Evolutionary conservation across 352 stramenopile species (phyloP).

Genomic region (Lagenidium giganteum): DNA sequence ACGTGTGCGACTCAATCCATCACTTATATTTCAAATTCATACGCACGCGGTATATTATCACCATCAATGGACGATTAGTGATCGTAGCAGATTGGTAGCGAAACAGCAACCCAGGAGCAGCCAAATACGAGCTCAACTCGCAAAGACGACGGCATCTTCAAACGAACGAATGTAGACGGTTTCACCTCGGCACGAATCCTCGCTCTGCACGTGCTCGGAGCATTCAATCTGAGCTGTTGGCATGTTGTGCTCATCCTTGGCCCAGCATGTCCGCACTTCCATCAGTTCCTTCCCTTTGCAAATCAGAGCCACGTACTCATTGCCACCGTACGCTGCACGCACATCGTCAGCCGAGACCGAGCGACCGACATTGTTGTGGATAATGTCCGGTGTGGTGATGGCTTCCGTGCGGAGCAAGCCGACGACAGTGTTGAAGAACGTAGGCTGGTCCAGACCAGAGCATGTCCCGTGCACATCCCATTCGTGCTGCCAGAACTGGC

Average conservation of each 20-base stretch:
- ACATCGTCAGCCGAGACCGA: constrained; percentile 32
- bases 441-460: constrained; percentile 69
- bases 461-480: constrained; percentile 91
- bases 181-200: constrained; percentile 60
- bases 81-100: no score
- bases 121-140: no score
- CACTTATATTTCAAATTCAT: no score
- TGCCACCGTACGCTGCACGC: constrained; percentile 19
- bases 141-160: no score
- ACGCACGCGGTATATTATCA: no score
- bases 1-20: no score
- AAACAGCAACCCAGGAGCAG: no score
- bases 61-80: no score
- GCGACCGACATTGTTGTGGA: constrained; percentile 51
- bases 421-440: constrained; percentile 81
- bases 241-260: constrained; percentile 49
- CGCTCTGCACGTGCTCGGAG: constrained; percentile 50
- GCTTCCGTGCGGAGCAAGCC: constrained; percentile 58
- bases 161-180: constrained; percentile 60
- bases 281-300: no score
- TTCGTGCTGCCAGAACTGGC: constrained; percentile 89
- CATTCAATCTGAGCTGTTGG: constrained; percentile 48
- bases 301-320: constrained; percentile 25
- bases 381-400: constrained; percentile 39
- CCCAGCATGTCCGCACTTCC: constrained; percentile 80